phyloP scores from a whole-genome alignment of 306 rosid species.

The Rosa multiflora region DNA sequence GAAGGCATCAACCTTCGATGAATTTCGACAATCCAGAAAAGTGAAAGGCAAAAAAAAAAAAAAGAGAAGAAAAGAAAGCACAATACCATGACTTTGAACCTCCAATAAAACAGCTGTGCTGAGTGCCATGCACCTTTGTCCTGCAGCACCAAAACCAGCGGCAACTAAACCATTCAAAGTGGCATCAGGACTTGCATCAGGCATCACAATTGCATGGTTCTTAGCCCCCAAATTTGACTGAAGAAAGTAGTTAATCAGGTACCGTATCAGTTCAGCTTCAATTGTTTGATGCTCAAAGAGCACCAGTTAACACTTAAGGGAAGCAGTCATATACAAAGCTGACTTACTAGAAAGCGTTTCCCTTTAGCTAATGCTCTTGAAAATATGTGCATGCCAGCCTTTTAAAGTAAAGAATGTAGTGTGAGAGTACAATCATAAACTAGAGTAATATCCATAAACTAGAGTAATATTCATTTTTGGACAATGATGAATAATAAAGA shows the following conservation, averaged over 20 bases:
- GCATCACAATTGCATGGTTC: slow-evolving; percentile 90
- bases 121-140: slow-evolving; percentile 61
- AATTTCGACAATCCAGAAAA: too few relatives aligned
- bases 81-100: slow-evolving; percentile 68
- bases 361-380: slow-evolving; percentile 91
- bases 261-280: slow-evolving; percentile 17
- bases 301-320: too few relatives aligned
- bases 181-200: slow-evolving; percentile 84
- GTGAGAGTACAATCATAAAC: too few relatives aligned
- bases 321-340: neutral
- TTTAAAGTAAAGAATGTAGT: too few relatives aligned
- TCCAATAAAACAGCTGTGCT: slow-evolving; percentile 91
- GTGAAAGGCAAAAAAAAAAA: too few relatives aligned
- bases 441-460: too few relatives aligned
- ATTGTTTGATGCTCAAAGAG: slow-evolving; percentile 12
- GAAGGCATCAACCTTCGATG: too few relatives aligned
- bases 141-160: slow-evolving; percentile 64
- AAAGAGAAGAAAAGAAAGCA: neutral
- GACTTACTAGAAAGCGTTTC: slow-evolving; percentile 83
- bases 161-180: slow-evolving; percentile 81
- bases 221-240: slow-evolving; percentile 98
- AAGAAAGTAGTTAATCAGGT: slow-evolving; percentile 28
- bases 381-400: slow-evolving; percentile 21
- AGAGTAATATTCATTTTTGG: too few relatives aligned
- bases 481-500: too few relatives aligned